Base-by-base conservation (phyloP, 2,329 filamentous ascomycete species). In the Fonsecaea nubica region DNA sequence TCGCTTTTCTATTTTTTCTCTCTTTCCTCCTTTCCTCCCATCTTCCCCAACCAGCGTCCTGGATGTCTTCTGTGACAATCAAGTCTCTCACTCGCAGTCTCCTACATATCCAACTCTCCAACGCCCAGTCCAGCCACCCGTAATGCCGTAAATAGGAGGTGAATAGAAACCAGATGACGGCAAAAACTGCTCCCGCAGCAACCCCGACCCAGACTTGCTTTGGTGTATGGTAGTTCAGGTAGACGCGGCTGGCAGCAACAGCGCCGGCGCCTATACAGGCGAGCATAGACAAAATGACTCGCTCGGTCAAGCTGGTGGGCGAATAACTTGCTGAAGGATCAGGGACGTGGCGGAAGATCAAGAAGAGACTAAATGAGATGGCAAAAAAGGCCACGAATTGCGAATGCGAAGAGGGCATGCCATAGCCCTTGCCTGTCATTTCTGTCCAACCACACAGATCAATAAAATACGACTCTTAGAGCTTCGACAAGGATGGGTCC, bases 361-460 rank as follows among this genome's bases (percentile, higher is more conserved):
- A 85, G 81, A 98, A 98, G 21, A 99, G 83, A 30, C 87, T 84
- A 66, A 98, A 81, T 69, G 91, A 95, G 64, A 96, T 81, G 65
- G 92, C 90, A 85, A 97, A 98, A 83, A 92, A 99, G 63, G 90
- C 86, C 68, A 94, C 91, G 77, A 97, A 99, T 81, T 99, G 95
- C 8, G 95, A 91, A 80, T 99, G 95, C 42, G 93, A 97, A 7
- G 87, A 89, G 10, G 95, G 95, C 96, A 99, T 99, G 73, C 95
- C 96, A 76, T 99, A 99, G 70, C 95, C 95, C 78, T 96, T 96
- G 63, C 92, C 87, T 75, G 93, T 89, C 83, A 89, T 87, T 78
- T 87, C 86, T 89, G 71, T 62, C 40, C 7, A n/a, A 63, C 30
- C 42, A 58, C 30, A 59, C n/a, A 25, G 13, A 53, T 40, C 25